A percentile compares a stretch with the other conserved stretches of the same genome.
Evolutionary conservation across 2,329 filamentous ascomycete species (phyloP).

Genomic region (Aureobasidium musti): DNA sequence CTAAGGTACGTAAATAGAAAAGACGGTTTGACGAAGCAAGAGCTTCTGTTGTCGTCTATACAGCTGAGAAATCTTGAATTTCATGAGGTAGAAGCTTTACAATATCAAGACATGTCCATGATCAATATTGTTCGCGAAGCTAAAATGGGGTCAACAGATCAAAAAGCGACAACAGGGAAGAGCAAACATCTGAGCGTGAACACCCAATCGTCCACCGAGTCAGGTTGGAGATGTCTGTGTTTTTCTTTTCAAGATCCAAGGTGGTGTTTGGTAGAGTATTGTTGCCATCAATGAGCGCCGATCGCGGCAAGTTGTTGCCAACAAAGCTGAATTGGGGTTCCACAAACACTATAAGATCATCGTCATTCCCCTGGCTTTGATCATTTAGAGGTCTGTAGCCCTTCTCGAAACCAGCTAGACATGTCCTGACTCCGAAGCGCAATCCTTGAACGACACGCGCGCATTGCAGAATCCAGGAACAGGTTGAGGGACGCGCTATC

Average conservation of each 20-base stretch:
- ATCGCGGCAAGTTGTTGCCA: not conserved
- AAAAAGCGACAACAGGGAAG: conserved; percentile 1
- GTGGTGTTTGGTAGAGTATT: not conserved
- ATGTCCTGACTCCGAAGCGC: conserved; percentile 12
- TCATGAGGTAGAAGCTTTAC: not conserved
- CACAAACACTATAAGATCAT: conserved; percentile 19
- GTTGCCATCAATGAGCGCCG: not conserved
- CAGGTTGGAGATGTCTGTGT: not conserved
- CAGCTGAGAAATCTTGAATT: not conserved
- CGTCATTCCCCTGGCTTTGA: conserved; percentile 14
- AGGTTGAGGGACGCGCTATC: not conserved
- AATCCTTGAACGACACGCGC: conserved; percentile 10
- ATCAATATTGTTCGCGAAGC: not conserved
- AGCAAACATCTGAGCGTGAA: conserved; percentile 7
- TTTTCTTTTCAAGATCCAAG: not conserved
- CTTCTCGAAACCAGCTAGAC: conserved; percentile 19
- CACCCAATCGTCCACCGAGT: not conserved
- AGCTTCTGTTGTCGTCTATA: not conserved
- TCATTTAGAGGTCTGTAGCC: conserved; percentile 15
- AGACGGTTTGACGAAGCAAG: not conserved
- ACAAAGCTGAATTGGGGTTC: conserved; percentile 4
- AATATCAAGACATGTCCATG: not conserved
- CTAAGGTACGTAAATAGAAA: conserved; percentile 9
- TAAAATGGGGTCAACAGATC: not conserved
- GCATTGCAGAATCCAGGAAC: not conserved